Evolutionary conservation across 139 green algal species (phyloP).

Genomic region (Mesotaenium endlicherianum): DNA sequence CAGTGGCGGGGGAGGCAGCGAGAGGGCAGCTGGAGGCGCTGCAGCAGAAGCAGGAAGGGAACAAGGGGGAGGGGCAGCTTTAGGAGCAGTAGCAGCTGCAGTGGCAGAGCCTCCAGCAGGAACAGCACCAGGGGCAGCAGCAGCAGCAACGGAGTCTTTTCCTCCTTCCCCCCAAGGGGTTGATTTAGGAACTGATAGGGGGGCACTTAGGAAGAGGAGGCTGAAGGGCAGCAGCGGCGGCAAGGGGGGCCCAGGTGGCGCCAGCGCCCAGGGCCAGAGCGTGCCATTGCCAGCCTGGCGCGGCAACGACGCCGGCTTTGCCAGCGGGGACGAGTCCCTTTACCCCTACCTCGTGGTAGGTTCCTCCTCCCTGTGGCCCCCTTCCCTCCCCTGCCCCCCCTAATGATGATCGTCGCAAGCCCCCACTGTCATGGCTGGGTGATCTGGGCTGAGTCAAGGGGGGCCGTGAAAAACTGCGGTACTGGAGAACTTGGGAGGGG

Average conservation of each 20-base stretch:
- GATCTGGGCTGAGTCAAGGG: neutral
- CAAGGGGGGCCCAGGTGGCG: neutral
- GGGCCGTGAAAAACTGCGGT: neutral
- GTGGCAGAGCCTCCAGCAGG: no score
- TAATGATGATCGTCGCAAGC: neutral
- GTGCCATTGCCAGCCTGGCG: neutral
- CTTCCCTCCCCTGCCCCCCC: neutral
- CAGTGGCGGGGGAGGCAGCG: neutral
- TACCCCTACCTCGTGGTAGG: slow-evolving; percentile 20
- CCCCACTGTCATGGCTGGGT: neutral
- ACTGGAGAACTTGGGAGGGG: neutral
- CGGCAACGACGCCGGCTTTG: neutral
- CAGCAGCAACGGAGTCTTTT: no score
- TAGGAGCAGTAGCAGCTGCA: neutral
- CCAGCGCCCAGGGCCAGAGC: neutral
- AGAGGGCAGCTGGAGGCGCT: neutral
- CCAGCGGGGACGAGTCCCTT: neutral
- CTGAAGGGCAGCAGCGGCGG: neutral
- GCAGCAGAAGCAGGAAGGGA: neutral
- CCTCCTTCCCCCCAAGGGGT: no score
- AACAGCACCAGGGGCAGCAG: no score
- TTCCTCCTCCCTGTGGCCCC: neutral
- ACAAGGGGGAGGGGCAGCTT: neutral
- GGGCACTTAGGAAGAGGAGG: no score
- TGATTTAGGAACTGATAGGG: no score